These are phyloP conservation scores for Xanthoparmelia taractica DNA, from an alignment of 495 filamentous ascomycete genomes.

Conservation along the genomic window DNA sequence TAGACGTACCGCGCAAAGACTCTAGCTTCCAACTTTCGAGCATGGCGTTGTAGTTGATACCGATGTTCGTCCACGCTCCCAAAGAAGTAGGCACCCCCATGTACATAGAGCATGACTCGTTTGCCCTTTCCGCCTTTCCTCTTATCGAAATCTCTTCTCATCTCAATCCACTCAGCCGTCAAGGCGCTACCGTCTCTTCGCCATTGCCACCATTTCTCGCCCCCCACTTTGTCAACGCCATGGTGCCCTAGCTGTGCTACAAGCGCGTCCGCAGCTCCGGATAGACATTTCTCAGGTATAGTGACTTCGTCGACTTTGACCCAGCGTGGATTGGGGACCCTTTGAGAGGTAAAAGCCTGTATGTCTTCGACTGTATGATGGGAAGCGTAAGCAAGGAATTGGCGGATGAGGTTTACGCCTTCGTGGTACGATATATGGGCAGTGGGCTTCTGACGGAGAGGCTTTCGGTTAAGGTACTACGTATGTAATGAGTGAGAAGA, in stretches of 20 bases:
- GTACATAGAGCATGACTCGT: slow-evolving; percentile 86
- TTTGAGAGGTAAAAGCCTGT: slow-evolving; percentile 81
- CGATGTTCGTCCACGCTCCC: slow-evolving; percentile 91
- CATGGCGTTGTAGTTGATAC: slow-evolving; percentile 93
- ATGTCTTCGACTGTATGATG: slow-evolving; percentile 86
- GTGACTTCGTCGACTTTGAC: slow-evolving; percentile 68
- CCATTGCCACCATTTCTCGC: slow-evolving; percentile 93
- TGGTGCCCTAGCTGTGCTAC: slow-evolving; percentile 64
- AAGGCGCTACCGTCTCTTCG: slow-evolving; percentile 53
- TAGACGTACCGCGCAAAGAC: slow-evolving; percentile 61
- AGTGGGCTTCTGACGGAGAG: slow-evolving; percentile 66
- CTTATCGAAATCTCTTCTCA: slow-evolving; percentile 71
- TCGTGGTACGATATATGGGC: slow-evolving; percentile 88
- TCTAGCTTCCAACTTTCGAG: slow-evolving; percentile 80
- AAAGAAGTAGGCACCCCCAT: slow-evolving; percentile 80
- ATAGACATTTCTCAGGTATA: slow-evolving; percentile 55
- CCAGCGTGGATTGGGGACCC: slow-evolving; percentile 84
- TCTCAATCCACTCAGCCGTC: slow-evolving; percentile 91
- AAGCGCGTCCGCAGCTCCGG: slow-evolving; percentile 53
- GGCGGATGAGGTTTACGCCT: slow-evolving; percentile 78
- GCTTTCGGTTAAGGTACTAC: slow-evolving; percentile 76
- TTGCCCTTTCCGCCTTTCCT: slow-evolving; percentile 55
- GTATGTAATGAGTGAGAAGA: not conserved
- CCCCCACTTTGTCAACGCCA: slow-evolving; percentile 68
- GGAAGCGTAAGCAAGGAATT: slow-evolving; percentile 74